A percentile compares a stretch with the other conserved stretches of the same genome.
phyloP scores from a whole-genome alignment of 192 early-diverging fungal species.

The Dissophora ornata region DNA sequence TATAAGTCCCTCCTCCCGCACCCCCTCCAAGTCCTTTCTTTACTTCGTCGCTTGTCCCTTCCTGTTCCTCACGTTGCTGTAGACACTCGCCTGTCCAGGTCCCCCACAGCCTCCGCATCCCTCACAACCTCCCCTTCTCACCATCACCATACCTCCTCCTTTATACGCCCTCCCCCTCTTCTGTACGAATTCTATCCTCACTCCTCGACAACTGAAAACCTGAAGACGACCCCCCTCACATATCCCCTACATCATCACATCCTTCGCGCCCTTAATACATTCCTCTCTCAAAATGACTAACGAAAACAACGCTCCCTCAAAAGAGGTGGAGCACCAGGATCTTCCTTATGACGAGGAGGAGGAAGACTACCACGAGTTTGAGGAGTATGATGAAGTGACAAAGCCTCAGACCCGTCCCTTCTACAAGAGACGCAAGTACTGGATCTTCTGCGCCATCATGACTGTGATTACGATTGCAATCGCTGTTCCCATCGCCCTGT shows the following conservation, averaged over 20 bases:
- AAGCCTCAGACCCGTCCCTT: slow-evolving; percentile 56
- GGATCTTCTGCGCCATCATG: slow-evolving; percentile 64
- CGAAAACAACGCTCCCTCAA: slow-evolving; percentile 26
- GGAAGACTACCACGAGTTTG: slow-evolving; percentile 54
- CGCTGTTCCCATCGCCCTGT: slow-evolving; percentile 59
- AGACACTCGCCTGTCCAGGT: slow-evolving; percentile 3
- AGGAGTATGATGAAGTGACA: slow-evolving; percentile 50
- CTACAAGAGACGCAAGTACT: slow-evolving; percentile 63
- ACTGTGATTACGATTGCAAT: slow-evolving; percentile 60
- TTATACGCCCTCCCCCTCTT: slow-evolving; percentile 1
- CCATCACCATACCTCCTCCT: neutral
- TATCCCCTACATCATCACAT: neutral
- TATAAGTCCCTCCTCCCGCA: slow-evolving; percentile 6
- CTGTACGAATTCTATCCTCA: slow-evolving; percentile 9
- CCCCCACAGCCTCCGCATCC: neutral
- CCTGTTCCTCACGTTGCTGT: slow-evolving; percentile 12
- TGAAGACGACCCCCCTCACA: neutral
- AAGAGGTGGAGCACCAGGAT: slow-evolving; percentile 39
- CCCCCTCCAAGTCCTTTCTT: neutral
- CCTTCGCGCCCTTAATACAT: neutral
- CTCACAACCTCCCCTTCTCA: neutral
- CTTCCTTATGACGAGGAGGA: slow-evolving; percentile 52
- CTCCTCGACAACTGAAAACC: neutral
- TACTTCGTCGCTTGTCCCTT: slow-evolving; percentile 29
- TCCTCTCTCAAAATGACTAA: slow-evolving; percentile 12